Percentiles rank a stretch among this genome's conserved stretches.
Conservation (phyloP, 2,329 filamentous ascomycete genomes). For the Pestalotiopsis sp. region DNA sequence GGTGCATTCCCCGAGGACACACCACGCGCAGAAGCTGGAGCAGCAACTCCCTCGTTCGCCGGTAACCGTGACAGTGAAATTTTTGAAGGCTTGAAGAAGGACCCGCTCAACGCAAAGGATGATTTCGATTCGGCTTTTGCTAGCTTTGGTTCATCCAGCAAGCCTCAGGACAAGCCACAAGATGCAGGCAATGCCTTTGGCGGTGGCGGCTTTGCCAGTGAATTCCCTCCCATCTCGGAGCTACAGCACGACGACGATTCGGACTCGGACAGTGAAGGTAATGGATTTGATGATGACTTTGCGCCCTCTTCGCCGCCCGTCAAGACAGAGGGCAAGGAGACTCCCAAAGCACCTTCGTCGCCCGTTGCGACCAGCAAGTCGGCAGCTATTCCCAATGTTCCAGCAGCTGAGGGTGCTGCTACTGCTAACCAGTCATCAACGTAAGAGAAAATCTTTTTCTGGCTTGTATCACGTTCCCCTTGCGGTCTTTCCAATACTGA, state of each 20-base stretch:
- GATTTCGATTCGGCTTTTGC: slow-evolving; percentile 88
- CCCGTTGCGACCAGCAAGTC: slow-evolving; percentile 31
- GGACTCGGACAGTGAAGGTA: slow-evolving; percentile 76
- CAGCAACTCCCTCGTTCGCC: slow-evolving; percentile 29
- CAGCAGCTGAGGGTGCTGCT: slow-evolving; percentile 25
- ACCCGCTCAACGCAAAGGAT: slow-evolving; percentile 68
- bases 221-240: slow-evolving; percentile 94
- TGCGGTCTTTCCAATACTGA: slow-evolving; percentile 22
- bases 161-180: slow-evolving; percentile 47
- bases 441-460: slow-evolving; percentile 25
- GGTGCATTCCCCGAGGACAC: slow-evolving; percentile 56
- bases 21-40: slow-evolving; percentile 21
- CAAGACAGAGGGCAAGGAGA: slow-evolving; percentile 35
- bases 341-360: slow-evolving; percentile 27
- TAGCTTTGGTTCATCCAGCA: slow-evolving; percentile 63
- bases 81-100: slow-evolving; percentile 51
- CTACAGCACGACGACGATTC: slow-evolving; percentile 83
- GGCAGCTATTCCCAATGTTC: slow-evolving; percentile 28
- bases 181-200: slow-evolving; percentile 49
- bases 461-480: slow-evolving; percentile 14
- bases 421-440: slow-evolving; percentile 29
- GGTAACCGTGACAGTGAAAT: slow-evolving; percentile 45
- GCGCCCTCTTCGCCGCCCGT: slow-evolving; percentile 61
- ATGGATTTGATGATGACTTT: slow-evolving; percentile 94
- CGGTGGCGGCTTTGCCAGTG: slow-evolving; percentile 64